Evolutionary conservation across 352 stramenopile species (phyloP).

Genomic region (Globisporangium yorkense): DNA sequence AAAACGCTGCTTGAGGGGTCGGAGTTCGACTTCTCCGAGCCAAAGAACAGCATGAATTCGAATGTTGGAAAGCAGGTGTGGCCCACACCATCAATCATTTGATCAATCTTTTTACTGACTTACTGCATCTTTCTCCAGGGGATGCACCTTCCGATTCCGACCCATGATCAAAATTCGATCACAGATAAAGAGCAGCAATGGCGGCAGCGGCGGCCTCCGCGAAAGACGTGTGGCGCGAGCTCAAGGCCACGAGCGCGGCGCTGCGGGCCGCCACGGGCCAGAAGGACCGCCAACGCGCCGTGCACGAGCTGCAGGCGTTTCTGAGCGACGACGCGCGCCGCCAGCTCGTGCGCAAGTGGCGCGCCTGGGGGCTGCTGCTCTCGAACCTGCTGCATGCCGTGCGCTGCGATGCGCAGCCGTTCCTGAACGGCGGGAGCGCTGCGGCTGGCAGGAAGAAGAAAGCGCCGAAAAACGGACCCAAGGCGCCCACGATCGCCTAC

Average conservation of each 20-base stretch:
- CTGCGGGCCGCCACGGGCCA: conserved; percentile 35
- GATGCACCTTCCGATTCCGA: no score
- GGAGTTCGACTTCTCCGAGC: no score
- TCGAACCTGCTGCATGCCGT: conserved; percentile 42
- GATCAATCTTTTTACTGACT: no score
- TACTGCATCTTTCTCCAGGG: no score
- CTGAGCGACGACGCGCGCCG: conserved; percentile 41
- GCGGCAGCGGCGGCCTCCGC: conserved; percentile 3
- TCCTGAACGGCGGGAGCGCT: conserved; percentile 16
- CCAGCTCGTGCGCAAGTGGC: conserved; percentile 65
- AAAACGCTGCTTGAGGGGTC: no score
- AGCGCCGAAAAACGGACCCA: conserved; percentile 16
- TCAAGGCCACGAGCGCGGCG: conserved; percentile 35
- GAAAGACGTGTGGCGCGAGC: conserved; percentile 35
- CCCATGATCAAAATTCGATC: no score
- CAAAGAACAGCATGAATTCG: no score
- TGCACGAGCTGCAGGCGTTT: conserved; percentile 43
- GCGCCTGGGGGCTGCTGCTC: conserved; percentile 58
- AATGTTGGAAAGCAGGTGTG: no score
- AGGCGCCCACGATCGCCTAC: conserved; percentile 33
- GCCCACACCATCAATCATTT: no score
- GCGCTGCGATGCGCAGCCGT: conserved; percentile 38
- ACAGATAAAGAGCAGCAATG: background rate
- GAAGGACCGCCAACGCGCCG: conserved; percentile 24
- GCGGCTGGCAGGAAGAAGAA: conserved; percentile 15